Evolutionary conservation across 139 green algal genomes (phyloP).

Genomic region (Chlamydomonas urium): DNA sequence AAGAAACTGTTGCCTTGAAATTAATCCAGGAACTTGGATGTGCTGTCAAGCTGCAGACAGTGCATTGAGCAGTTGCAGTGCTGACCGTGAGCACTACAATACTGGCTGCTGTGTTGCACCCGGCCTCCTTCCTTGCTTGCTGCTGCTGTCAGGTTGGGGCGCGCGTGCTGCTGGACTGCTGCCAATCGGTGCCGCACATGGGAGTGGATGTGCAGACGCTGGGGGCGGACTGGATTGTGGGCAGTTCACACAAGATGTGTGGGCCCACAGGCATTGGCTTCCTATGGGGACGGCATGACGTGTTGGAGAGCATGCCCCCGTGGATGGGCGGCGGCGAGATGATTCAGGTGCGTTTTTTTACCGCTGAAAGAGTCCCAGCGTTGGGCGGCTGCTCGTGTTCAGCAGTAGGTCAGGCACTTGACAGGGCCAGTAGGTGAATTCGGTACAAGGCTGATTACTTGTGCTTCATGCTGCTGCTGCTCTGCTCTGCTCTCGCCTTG

Average conservation of each 20-base stretch:
- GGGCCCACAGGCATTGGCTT: slow-evolving; percentile 96
- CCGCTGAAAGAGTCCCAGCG: no score
- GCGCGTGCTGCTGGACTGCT: slow-evolving; percentile 91
- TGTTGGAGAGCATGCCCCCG: slow-evolving; percentile 89
- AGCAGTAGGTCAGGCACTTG: no score
- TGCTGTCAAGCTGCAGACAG: no score
- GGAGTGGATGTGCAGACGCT: slow-evolving; percentile 83
- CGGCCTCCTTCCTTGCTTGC: background rate
- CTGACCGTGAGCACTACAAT: no score
- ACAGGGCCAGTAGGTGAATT: no score
- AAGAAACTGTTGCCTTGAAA: no score
- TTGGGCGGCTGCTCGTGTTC: no score
- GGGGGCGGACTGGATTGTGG: slow-evolving; percentile 93
- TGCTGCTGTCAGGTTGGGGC: slow-evolving; percentile 28
- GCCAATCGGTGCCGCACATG: slow-evolving; percentile 96
- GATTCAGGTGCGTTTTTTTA: slow-evolving; percentile 76
- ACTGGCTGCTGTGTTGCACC: background rate
- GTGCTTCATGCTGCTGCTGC: background rate
- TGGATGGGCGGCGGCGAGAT: slow-evolving; percentile 98
- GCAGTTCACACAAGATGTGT: slow-evolving; percentile 95
- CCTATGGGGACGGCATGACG: slow-evolving; percentile 85
- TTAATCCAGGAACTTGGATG: no score
- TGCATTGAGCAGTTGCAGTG: no score
- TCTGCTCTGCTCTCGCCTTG: background rate
- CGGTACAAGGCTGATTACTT: no score